These are phyloP conservation scores for Eucalyptus erythrocorys DNA, from an alignment of 345 rosid genomes.

Conservation along the genomic window DNA sequence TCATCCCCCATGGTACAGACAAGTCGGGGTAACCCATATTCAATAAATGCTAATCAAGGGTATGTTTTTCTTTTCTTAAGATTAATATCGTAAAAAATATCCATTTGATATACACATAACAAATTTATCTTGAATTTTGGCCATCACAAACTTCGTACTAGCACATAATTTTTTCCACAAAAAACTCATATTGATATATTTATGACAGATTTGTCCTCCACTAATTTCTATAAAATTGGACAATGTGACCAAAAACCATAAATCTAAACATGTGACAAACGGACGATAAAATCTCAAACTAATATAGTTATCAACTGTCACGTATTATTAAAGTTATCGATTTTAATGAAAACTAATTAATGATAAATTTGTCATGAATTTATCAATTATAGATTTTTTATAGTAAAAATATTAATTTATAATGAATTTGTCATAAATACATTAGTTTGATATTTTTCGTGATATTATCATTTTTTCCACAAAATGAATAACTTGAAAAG, in stretches of 20 bases:
- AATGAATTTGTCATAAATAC: fast-evolving
- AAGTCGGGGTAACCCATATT: not conserved
- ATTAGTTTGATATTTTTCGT: not conserved
- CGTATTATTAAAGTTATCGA: fast-evolving
- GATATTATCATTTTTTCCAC: fast-evolving
- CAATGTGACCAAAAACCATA: not conserved
- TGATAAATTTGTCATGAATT: fast-evolving
- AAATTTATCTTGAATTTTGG: too few relatives aligned
- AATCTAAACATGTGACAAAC: not conserved
- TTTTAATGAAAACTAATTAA: fast-evolving
- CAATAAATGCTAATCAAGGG: not conserved
- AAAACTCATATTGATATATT: too few relatives aligned
- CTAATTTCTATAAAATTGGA: not conserved
- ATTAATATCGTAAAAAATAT: too few relatives aligned
- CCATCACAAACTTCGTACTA: too few relatives aligned
- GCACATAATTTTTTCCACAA: fast-evolving
- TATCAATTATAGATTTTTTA: fast-evolving
- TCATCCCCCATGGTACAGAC: not conserved
- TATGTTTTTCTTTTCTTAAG: too few relatives aligned
- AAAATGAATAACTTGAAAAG: not conserved
- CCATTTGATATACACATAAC: fast-evolving
- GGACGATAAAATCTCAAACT: too few relatives aligned
- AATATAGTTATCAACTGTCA: fast-evolving
- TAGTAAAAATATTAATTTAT: fast-evolving
- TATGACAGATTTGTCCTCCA: too few relatives aligned